Base-by-base conservation (phyloP, 2,329 filamentous ascomycete genomes). In the Alternaria atra region DNA sequence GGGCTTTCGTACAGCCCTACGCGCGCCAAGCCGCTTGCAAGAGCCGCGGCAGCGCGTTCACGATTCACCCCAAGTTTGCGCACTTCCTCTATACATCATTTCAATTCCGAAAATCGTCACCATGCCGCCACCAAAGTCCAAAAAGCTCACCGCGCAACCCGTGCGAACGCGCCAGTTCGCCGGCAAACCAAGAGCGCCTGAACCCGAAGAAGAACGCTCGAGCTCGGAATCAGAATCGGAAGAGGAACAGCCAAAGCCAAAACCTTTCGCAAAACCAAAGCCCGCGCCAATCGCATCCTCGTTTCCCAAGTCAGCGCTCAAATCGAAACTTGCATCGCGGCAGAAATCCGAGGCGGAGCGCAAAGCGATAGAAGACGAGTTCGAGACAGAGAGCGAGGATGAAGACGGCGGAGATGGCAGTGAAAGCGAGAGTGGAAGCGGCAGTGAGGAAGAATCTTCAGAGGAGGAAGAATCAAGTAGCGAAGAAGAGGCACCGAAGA, bases 131-230 rank as follows among this genome's bases (percentile, higher is more conserved):
- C 66, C 72, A 12, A 72, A 60, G 47, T 39, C 70, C 2, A 93
- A 92, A 78, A 91, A 92, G 73, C 97, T 98, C 92, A 98, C 94
- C 65, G 93, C 94, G 64, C 97, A 97, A 75, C 93, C 92, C 4
- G 81, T 90, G 60, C 89, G 89, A 77, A 87, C 89, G 68, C 91
- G 95, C 58, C 91, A 97, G 73, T 89, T 93, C 60, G 90, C 94
- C 15, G 94, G 95, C 67, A 98, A 97, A 79, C 84, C 90, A 15
- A 86, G 82, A 7, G 65, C 64, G 27, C 46, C 32, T 5, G 72
- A 74, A 58, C 63, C 64, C 23, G 84, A 83, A 62, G 77, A 77
- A 34, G 77, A 77, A 34, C 63, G 58, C 17, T 80, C 79, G 5
- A 73, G 66, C 55, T 80, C 79, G 25, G 78, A 80, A 43, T 82